Percentiles rank a stretch among this genome's conserved stretches.
Evolutionary conservation across 805 yeast genomes (phyloP).

Genomic region (Candida quercuum): DNA sequence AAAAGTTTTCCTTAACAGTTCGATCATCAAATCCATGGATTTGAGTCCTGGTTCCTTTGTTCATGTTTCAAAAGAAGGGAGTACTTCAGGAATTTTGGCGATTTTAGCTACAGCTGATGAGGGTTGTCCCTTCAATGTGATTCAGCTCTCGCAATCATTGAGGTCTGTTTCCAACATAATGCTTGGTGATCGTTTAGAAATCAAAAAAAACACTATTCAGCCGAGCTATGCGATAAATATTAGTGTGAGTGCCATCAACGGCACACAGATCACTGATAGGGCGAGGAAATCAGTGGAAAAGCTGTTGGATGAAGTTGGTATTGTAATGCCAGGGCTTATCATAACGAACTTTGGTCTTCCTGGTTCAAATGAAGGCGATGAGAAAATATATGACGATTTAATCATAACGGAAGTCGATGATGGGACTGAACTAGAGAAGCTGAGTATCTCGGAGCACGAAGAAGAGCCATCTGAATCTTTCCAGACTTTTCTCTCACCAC

Average conservation of each 20-base stretch:
- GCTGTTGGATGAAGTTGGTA: constrained; percentile 47
- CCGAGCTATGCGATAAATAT: constrained; percentile 42
- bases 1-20: constrained; percentile 37
- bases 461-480: background rate
- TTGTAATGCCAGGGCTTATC: constrained; percentile 53
- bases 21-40: constrained; percentile 42
- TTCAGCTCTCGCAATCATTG: constrained; percentile 43
- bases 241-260: constrained; percentile 25
- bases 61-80: constrained; percentile 38
- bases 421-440: constrained; percentile 33
- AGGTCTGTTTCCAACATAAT: constrained; percentile 37
- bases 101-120: constrained; percentile 33
- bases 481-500: constrained; percentile 38
- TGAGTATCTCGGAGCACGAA: constrained; percentile 26
- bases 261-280: constrained; percentile 15
- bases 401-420: constrained; percentile 25
- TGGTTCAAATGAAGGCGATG: constrained; percentile 14
- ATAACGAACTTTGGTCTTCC: constrained; percentile 23
- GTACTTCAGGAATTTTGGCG: constrained; percentile 38
- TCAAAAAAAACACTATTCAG: constrained; percentile 42
- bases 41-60: constrained; percentile 41
- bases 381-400: constrained; percentile 11
- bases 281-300: constrained; percentile 34
- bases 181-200: constrained; percentile 45
- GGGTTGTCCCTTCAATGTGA: constrained; percentile 30